Evolutionary conservation across 2,329 filamentous ascomycete species (phyloP).

Genomic region (Aspergillus sp.): DNA sequence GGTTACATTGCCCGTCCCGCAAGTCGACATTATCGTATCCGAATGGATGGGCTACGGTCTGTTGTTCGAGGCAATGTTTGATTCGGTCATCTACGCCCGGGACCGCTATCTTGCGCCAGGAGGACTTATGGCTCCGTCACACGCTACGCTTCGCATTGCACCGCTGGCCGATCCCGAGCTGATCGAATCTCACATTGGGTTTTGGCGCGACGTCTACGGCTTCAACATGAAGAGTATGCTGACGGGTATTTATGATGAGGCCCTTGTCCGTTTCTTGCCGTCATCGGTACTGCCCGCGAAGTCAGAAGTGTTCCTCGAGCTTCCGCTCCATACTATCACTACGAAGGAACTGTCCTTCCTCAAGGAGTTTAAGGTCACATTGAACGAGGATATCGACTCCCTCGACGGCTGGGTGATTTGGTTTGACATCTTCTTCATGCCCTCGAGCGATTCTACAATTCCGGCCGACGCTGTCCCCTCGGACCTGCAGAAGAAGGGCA

Average conservation of each 20-base stretch:
- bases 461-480: slow-evolving; percentile 60
- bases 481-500: slow-evolving; percentile 67
- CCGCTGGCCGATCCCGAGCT: slow-evolving; percentile 79
- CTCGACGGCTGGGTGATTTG: slow-evolving; percentile 90
- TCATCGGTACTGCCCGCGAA: slow-evolving; percentile 58
- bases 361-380: slow-evolving; percentile 65
- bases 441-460: slow-evolving; percentile 56
- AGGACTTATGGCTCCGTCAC: slow-evolving; percentile 84
- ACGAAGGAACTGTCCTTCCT: slow-evolving; percentile 77
- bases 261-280: slow-evolving; percentile 73
- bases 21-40: slow-evolving; percentile 93
- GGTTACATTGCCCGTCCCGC: slow-evolving; percentile 72
- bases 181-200: slow-evolving; percentile 75
- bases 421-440: slow-evolving; percentile 93
- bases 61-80: slow-evolving; percentile 94
- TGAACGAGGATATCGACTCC: slow-evolving; percentile 66
- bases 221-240: slow-evolving; percentile 95
- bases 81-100: slow-evolving; percentile 84
- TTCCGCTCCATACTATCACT: slow-evolving; percentile 76
- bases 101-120: slow-evolving; percentile 81
- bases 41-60: slow-evolving; percentile 98
- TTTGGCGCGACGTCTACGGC: slow-evolving; percentile 92
- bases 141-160: slow-evolving; percentile 80
- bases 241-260: slow-evolving; percentile 77
- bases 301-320: slow-evolving; percentile 69